Percentiles rank a stretch among this genome's conserved stretches.
These are phyloP conservation scores for Talaromyces sp. DNA, from an alignment of 2,329 filamentous ascomycete genomes.

Conservation along the genomic window DNA sequence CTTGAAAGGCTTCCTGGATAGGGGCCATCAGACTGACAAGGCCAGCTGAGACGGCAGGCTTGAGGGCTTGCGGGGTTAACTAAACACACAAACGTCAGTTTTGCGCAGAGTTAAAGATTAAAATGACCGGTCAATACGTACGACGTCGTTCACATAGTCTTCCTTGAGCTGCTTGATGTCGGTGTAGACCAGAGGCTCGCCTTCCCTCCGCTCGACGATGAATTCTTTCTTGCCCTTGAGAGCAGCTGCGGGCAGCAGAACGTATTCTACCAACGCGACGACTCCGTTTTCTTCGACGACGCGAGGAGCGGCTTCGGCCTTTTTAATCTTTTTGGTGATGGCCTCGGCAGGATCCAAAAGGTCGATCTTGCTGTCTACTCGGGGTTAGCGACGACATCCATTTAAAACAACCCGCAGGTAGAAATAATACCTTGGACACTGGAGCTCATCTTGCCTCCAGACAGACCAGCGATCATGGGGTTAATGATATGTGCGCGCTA, in stretches of 20 bases:
- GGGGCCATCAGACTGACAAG: conserved; percentile 70
- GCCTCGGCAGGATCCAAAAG: conserved; percentile 73
- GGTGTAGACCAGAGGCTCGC: conserved; percentile 74
- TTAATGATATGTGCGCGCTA: conserved; percentile 69
- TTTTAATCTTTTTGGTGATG: conserved; percentile 78
- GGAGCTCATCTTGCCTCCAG: conserved; percentile 81
- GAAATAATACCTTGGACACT: conserved; percentile 46
- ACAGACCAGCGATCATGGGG: conserved; percentile 82
- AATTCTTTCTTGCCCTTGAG: conserved; percentile 56
- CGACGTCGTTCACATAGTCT: conserved; percentile 74
- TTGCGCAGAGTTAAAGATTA: background rate
- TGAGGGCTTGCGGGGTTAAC: conserved; percentile 81
- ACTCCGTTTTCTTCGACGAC: conserved; percentile 81
- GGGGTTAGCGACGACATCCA: background rate
- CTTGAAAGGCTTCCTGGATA: conserved; percentile 68
- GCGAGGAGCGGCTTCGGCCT: conserved; percentile 73
- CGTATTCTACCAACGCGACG: conserved; percentile 78
- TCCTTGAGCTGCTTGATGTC: conserved; percentile 67
- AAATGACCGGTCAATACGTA: conserved; percentile 38
- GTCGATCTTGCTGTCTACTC: conserved; percentile 78
- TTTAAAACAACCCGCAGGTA: background rate
- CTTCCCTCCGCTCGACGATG: conserved; percentile 58
- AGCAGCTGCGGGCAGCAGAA: conserved; percentile 65
- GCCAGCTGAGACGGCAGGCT: conserved; percentile 72
- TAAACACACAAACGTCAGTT: conserved; percentile 23